Evolutionary conservation across 495 filamentous ascomycete genomes (phyloP).

Genomic region (Podospora australis): DNA sequence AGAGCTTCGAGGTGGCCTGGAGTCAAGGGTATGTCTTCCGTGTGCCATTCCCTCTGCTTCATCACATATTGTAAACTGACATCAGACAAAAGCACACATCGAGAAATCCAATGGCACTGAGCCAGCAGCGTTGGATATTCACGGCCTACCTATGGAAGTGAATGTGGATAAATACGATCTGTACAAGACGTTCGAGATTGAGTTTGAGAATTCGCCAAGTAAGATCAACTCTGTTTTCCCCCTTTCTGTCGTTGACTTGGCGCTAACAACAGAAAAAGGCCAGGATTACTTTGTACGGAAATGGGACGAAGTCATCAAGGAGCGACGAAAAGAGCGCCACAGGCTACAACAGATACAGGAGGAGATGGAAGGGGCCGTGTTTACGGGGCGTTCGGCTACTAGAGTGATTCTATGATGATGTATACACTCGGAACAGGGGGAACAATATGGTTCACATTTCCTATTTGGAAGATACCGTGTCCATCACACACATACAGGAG

Average conservation of each 20-base stretch:
- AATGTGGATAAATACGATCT: conserved; percentile 25
- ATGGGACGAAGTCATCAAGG: conserved; percentile 30
- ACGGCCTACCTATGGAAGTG: conserved; percentile 19
- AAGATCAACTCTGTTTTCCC: conserved; percentile 1
- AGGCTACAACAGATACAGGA: conserved; percentile 25
- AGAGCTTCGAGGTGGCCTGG: conserved; percentile 24
- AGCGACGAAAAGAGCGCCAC: conserved; percentile 22
- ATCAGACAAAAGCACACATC: conserved; percentile 14
- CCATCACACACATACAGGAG: too few relatives aligned
- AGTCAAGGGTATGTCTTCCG: conserved; percentile 21
- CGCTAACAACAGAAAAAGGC: conserved; percentile 9
- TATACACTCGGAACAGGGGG: too few relatives aligned
- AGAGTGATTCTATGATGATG: conserved; percentile 14
- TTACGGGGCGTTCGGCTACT: conserved; percentile 25
- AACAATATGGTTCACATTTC: too few relatives aligned
- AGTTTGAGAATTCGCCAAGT: conserved; percentile 34
- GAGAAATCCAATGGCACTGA: conserved; percentile 18
- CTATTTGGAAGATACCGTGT: too few relatives aligned
- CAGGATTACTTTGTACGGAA: conserved; percentile 28
- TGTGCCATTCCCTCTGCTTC: background rate
- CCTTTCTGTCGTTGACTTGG: background rate
- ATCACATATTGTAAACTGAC: background rate
- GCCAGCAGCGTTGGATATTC: conserved; percentile 25
- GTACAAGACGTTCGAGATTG: conserved; percentile 34
- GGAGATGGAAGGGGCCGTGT: conserved; percentile 23